Conservation (phyloP, 2,329 filamentous ascomycete genomes). For the Hypoxylon sp. region DNA sequence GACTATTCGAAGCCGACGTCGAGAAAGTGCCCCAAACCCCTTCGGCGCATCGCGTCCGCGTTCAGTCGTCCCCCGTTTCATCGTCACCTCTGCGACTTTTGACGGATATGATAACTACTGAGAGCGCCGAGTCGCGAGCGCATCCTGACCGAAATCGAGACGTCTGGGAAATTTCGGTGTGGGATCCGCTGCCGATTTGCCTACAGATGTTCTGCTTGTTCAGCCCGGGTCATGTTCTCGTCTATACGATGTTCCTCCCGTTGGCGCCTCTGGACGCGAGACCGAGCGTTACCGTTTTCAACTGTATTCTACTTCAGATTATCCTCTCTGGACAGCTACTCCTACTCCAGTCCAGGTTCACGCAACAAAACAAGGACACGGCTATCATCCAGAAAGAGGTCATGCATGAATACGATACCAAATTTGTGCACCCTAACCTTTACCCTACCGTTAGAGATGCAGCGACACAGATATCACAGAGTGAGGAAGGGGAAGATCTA, state of each 20-base stretch:
- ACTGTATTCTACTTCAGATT: constrained; percentile 77
- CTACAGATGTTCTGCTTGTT: constrained; percentile 88
- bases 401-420: constrained; percentile 93
- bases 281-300: constrained; percentile 87
- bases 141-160: constrained; percentile 84
- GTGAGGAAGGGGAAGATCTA: constrained; percentile 51
- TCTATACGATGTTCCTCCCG: constrained; percentile 90
- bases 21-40: constrained; percentile 80
- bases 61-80: constrained; percentile 81
- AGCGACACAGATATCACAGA: constrained; percentile 76
- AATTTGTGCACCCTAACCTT: constrained; percentile 91
- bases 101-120: constrained; percentile 70
- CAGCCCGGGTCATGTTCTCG: constrained; percentile 89
- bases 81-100: constrained; percentile 83
- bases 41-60: constrained; percentile 86
- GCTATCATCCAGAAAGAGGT: constrained; percentile 89
- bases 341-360: constrained; percentile 76
- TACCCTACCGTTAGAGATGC: constrained; percentile 81
- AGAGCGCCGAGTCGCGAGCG: constrained; percentile 80
- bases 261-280: constrained; percentile 76
- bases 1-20: constrained; percentile 87
- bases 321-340: constrained; percentile 81
- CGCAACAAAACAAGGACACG: constrained; percentile 85
- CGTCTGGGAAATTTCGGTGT: constrained; percentile 93
- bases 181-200: constrained; percentile 89